Conservation (phyloP, 192 early-diverging fungal genomes). For the Gamsiella multidivaricata region DNA sequence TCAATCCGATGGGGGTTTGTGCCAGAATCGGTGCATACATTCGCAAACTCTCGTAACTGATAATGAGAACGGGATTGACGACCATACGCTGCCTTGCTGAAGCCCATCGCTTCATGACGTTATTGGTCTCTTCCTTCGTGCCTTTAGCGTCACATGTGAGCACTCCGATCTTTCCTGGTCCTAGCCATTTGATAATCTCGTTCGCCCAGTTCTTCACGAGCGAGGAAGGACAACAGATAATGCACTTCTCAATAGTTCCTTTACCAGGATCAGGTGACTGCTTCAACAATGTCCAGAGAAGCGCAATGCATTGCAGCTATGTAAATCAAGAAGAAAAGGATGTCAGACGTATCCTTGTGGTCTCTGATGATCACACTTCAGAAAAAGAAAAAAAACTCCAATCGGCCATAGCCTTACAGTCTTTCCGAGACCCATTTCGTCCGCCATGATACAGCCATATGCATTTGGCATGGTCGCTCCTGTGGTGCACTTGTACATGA, state of each 20-base stretch:
- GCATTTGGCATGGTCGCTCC: constrained; percentile 78
- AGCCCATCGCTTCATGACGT: constrained; percentile 83
- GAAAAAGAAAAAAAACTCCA: not conserved
- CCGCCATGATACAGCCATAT: constrained; percentile 98
- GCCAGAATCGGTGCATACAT: constrained; percentile 80
- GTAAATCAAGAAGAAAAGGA: not conserved
- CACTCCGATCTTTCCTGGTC: constrained; percentile 82
- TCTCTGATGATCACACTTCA: not conserved
- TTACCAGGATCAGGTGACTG: constrained; percentile 91
- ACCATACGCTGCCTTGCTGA: constrained; percentile 86
- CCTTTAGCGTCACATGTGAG: constrained; percentile 92
- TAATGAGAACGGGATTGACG: constrained; percentile 93
- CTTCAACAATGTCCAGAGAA: constrained; percentile 96
- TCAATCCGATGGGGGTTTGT: constrained; percentile 86
- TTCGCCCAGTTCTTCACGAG: constrained; percentile 99
- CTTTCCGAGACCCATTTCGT: constrained; percentile 96
- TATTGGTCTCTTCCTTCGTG: constrained; percentile 84
- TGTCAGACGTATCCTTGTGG: not conserved
- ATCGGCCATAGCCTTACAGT: constrained; percentile 57
- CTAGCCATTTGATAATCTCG: constrained; percentile 95
- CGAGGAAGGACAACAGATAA: constrained; percentile 96
- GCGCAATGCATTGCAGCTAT: constrained; percentile 89
- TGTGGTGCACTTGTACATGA: constrained; percentile 95
- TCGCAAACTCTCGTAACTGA: constrained; percentile 97
- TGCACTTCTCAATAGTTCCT: constrained; percentile 94